Base-by-base conservation (phyloP, 441 rosid species). In the Arabidopsis hybrid region DNA sequence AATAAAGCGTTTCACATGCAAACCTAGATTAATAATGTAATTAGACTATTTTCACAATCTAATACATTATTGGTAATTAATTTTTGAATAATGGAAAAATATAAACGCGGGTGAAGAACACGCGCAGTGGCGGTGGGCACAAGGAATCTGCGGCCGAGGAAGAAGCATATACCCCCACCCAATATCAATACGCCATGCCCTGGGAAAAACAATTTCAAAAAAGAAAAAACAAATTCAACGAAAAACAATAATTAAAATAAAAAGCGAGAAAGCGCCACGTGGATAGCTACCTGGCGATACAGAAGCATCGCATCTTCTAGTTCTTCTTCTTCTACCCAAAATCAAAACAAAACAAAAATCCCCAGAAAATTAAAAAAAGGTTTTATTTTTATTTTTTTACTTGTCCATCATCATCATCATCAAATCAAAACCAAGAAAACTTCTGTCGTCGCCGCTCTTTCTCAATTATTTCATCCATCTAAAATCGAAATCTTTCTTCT, bases 221-320 rank as follows among this genome's bases (percentile, higher is more conserved):
- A 11, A 12, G 3, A 8, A 40, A 26, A 36, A 11, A 10, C 8
- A 40, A 29, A 40, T 14, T 14, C n/a, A 73, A 8, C 4, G 26
- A 2, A 26, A 26, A 26, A 26, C 1, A 26, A 26, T 26, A 2
- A 26, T 26, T 36, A 26, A 43, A 65, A 11, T 6, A 26, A 66
- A 74, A 11, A 16, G 62, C 3, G 0, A 69, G 14, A 50, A 36
- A 21, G 0, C 61, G 69, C 72, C 80, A 77, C 80, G 80, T 77
- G 80, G 36, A 36, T 11, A n/a, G 63, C 80, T 72, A 77, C 80
- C 77, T 77, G 80, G 76, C 77, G 73, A 40, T 71, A 59, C 57
- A 66, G 32, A 60, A 46, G 77, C 80, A 77, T 71, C 77, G 80
- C 77, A 71, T 71, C 73, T 77, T 76, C 79, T 56, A 69, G 60